Conservation (phyloP, 768 basidiomycete species). For the Antrodiella citrinella region DNA sequence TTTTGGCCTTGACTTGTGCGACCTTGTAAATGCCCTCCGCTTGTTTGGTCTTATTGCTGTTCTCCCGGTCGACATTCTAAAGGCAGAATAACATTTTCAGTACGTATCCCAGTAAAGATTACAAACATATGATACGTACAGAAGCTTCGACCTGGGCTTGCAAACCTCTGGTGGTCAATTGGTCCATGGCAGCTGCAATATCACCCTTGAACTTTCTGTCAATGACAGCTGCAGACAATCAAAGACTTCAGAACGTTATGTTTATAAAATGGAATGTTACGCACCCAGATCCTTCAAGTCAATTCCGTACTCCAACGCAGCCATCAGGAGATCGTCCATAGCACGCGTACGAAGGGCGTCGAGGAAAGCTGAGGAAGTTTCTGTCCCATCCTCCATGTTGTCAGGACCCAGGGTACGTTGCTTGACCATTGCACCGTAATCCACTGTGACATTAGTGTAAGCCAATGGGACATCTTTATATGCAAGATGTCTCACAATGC, state of each 20-base stretch:
- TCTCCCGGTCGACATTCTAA: slow-evolving; percentile 80
- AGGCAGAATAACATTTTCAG: neutral
- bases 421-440: slow-evolving; percentile 62
- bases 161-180: slow-evolving; percentile 73
- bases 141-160: slow-evolving; percentile 87
- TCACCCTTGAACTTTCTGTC: slow-evolving; percentile 84
- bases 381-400: slow-evolving; percentile 60
- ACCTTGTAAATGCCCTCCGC: slow-evolving; percentile 75
- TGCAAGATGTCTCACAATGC: slow-evolving; percentile 40
- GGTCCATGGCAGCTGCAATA: slow-evolving; percentile 79
- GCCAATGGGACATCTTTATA: neutral
- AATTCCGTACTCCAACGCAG: slow-evolving; percentile 79
- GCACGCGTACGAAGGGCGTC: slow-evolving; percentile 76
- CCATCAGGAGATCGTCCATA: slow-evolving; percentile 81
- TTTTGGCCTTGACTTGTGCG: slow-evolving; percentile 66
- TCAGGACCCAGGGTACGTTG: slow-evolving; percentile 75
- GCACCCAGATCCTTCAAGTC: slow-evolving; percentile 69
- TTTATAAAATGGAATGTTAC: slow-evolving; percentile 8
- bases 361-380: slow-evolving; percentile 69
- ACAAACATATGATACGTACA: slow-evolving; percentile 29
- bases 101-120: too few species aligned
- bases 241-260: neutral
- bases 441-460: slow-evolving; percentile 35
- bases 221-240: slow-evolving; percentile 56
- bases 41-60: slow-evolving; percentile 81